Evolutionary conservation across 192 early-diverging fungal species (phyloP), one percentile per base, ranked within the genome.

Genomic region (Helicostylum pulchrum): DNA sequence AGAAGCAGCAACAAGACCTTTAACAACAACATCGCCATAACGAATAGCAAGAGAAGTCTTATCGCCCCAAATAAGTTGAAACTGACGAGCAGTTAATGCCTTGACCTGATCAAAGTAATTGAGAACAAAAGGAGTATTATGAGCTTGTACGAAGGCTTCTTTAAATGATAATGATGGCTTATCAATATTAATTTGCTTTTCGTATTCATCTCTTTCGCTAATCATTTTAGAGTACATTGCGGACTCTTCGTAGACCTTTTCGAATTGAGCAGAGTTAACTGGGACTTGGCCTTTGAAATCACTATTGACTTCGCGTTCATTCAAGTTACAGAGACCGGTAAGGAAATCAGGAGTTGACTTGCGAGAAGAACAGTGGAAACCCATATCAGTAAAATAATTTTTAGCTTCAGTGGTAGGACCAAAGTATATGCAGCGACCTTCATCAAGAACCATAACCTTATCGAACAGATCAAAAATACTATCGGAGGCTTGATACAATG

Each of bases 381-480:
- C 89, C 23, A 90, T 69, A 11, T 75, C 68, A 32, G 76, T 71
- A 73, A 90, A 89, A 61, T 88, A 90, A 19, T 57, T 62, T 8
- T 84, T 80, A 1, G 89, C 89, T 11, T 77, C 58, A 57, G 62
- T 64, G 3, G 72, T 76, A 31, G 86, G 89, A 7, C 89, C 89
- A 79, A 87, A 88, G 72, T 83, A 90, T 55, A 88, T 77, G 61
- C 81, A 82, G 30, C 78, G 80, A 63, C 89, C 89, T 21, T 87
- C 77, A 58, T 87, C 85, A 2, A 90, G 54, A n/a, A 90, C 76
- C 62, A 88, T 71, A 9, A 85, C 80, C 58, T 75, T 87, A 75
- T 90, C 87, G 69, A 90, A 90, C 32, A 90, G 72, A 48, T 83
- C 70, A 70, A 83, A 90, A 50, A 92, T 90, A 77, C 79, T 88